Percentiles rank a stretch among this genome's conserved stretches.
Conservation (phyloP, 2,329 filamentous ascomycete species). For the Domatiomyces globalis region DNA sequence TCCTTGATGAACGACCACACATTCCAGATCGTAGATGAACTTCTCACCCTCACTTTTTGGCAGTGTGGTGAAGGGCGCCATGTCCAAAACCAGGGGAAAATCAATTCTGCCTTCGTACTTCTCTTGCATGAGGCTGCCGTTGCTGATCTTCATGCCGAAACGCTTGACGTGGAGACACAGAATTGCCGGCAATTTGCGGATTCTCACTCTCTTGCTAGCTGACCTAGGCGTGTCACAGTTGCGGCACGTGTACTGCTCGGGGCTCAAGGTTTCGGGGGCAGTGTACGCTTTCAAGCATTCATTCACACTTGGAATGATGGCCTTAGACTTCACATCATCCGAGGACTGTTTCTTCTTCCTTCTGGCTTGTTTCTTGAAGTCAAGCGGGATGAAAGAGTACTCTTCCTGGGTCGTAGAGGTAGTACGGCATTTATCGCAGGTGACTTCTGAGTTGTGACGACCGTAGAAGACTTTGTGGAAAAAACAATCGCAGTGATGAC, state of each 20-base stretch:
- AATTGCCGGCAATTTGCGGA: slow-evolving; percentile 75
- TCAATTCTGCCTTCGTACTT: slow-evolving; percentile 80
- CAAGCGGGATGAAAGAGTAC: slow-evolving; percentile 79
- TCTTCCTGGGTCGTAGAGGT: slow-evolving; percentile 72
- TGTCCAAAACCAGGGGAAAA: slow-evolving; percentile 76
- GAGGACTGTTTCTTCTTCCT: slow-evolving; percentile 10
- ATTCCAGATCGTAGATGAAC: slow-evolving; percentile 73
- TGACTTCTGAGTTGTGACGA: slow-evolving; percentile 78
- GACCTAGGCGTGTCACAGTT: slow-evolving; percentile 59
- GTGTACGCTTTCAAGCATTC: slow-evolving; percentile 82
- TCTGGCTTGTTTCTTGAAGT: slow-evolving; percentile 60
- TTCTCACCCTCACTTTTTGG: slow-evolving; percentile 31
- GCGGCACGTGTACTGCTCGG: slow-evolving; percentile 64
- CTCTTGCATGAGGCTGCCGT: slow-evolving; percentile 27
- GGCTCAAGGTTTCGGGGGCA: slow-evolving; percentile 57
- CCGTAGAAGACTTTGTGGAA: slow-evolving; percentile 92
- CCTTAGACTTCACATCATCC: slow-evolving; percentile 20
- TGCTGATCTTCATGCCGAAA: slow-evolving; percentile 16
- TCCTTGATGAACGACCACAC: slow-evolving; percentile 84
- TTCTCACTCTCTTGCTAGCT: slow-evolving; percentile 68
- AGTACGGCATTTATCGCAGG: slow-evolving; percentile 74
- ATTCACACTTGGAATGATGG: slow-evolving; percentile 43
- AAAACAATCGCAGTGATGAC: slow-evolving; percentile 59
- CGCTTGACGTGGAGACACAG: slow-evolving; percentile 79
- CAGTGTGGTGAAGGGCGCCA: slow-evolving; percentile 74